These are phyloP conservation scores for Pisolithus albus DNA, from an alignment of 768 basidiomycete species.

Conservation along the genomic window DNA sequence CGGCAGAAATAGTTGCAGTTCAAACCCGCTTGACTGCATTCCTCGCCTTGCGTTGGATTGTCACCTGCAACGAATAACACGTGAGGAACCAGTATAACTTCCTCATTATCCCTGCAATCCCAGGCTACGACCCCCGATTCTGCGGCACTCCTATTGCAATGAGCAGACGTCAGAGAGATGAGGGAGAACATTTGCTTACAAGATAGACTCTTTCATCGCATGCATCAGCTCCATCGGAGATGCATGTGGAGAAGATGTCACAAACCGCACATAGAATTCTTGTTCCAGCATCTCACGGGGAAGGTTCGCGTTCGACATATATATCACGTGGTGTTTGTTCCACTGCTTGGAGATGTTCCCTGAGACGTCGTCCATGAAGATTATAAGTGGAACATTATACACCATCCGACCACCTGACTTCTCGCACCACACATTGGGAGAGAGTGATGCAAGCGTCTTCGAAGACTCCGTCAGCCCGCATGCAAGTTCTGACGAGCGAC, in stretches of 20 bases:
- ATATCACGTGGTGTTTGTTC: slow-evolving; percentile 31
- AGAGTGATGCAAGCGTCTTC: not conserved
- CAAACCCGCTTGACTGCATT: slow-evolving; percentile 28
- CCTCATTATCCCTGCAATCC: slow-evolving; percentile 16
- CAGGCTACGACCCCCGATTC: slow-evolving; percentile 12
- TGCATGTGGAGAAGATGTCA: slow-evolving; percentile 29
- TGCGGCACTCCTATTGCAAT: slow-evolving; percentile 4
- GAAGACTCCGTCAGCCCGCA: not conserved
- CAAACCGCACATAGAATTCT: slow-evolving; percentile 24
- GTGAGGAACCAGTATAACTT: slow-evolving; percentile 22
- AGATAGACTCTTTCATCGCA: slow-evolving; percentile 22
- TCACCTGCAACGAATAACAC: slow-evolving; percentile 19
- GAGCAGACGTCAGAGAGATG: not conserved
- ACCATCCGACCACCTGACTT: slow-evolving; percentile 16
- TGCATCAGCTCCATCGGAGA: slow-evolving; percentile 28
- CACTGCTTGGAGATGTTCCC: slow-evolving; percentile 33
- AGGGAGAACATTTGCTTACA: slow-evolving; percentile 11
- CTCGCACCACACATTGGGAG: slow-evolving; percentile 16
- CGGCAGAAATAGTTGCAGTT: slow-evolving; percentile 28
- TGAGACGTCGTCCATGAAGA: slow-evolving; percentile 32
- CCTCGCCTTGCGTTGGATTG: slow-evolving; percentile 34
- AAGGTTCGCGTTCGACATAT: slow-evolving; percentile 27
- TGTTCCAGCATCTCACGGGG: slow-evolving; percentile 26
- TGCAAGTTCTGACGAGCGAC: not conserved
- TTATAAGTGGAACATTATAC: slow-evolving; percentile 17